phyloP scores from a whole-genome alignment of 805 yeast genomes.

The Wickerhamomyces queroliae region DNA sequence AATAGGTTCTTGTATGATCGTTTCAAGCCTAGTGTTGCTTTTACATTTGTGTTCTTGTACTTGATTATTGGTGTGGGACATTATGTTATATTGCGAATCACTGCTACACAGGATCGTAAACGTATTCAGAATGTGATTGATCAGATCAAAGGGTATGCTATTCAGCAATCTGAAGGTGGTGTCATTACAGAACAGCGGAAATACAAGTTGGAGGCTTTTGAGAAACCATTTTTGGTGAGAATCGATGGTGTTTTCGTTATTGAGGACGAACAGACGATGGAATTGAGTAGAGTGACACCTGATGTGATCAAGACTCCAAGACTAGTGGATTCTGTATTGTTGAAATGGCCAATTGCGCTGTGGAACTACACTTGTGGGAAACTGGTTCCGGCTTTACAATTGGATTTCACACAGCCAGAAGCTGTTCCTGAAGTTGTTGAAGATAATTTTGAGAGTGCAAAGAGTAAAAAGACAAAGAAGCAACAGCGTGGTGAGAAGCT shows the following conservation, averaged over 20 bases:
- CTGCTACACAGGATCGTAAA: slow-evolving; percentile 49
- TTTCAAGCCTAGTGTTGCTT: slow-evolving; percentile 59
- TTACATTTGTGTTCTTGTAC: slow-evolving; percentile 46
- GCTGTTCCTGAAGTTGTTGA: slow-evolving; percentile 6
- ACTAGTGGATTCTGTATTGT: slow-evolving; percentile 41
- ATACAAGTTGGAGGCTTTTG: slow-evolving; percentile 34
- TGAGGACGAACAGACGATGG: slow-evolving; percentile 29
- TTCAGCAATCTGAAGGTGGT: slow-evolving; percentile 46
- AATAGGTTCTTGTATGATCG: slow-evolving; percentile 58
- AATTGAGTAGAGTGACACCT: slow-evolving; percentile 36
- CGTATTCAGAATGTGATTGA: slow-evolving; percentile 47
- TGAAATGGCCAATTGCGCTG: slow-evolving; percentile 32
- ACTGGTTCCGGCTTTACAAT: slow-evolving; percentile 11
- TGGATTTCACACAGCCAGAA: slow-evolving; percentile 2
- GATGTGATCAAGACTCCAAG: slow-evolving; percentile 44
- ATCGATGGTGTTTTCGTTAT: slow-evolving; percentile 54
- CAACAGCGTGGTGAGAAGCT: slow-evolving; percentile 38
- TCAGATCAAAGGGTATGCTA: slow-evolving; percentile 48
- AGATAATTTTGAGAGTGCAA: slow-evolving; percentile 7
- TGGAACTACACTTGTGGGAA: slow-evolving; percentile 44
- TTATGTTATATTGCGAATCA: slow-evolving; percentile 46
- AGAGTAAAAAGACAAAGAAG: slow-evolving; percentile 22
- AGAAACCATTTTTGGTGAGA: slow-evolving; percentile 48
- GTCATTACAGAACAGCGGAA: slow-evolving; percentile 37
- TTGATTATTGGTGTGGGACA: slow-evolving; percentile 52